Evolutionary conservation across 352 stramenopile genomes (phyloP), one percentile per base, ranked within the genome.

Genomic region (Globisporangium echinulatum): DNA sequence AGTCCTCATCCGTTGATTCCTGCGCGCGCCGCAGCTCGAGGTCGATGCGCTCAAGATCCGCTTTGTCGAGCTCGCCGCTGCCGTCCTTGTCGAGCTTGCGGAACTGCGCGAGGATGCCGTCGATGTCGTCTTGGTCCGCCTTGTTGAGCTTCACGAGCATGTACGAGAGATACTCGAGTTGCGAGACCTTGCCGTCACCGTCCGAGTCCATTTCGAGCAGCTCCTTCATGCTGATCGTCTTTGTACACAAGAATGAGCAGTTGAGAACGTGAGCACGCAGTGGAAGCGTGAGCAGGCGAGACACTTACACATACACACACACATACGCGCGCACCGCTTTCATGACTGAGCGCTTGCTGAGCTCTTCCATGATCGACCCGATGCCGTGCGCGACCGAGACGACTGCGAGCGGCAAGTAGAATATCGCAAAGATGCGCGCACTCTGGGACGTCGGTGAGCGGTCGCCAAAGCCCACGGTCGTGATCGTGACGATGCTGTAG

Each of bases 401-500:
- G 13, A 90, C 81, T 4, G 77, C 70, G n/a, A 86, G 56, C 7
- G 79, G 75, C 7, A 90, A 53, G 56, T 96, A 97, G 38, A 97
- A 79, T 39, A 98, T 90, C 47, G 82, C 78, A 58, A 89, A 96
- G 46, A 96, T 68, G 54, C 82, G 79, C 0, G 73, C 79, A 13
- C 46, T 59, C 43, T 80, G 14, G 7, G 70, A 85, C 43, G 74
- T 82, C n/a, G 90, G 85, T 4, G 66, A 79, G 13, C 90, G 60
- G 67, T 96, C 88, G 3, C 83, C 87, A 67, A 94, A 97, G 36
- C 87, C 88, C 6, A 96, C 76, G 7, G 85, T 97, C 14, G 92
- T 97, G 40, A 98, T 72, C 0, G 89, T 96, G 42, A 97, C 90
- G 52, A 96, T 65, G 13, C 78, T 83, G 70, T 96, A 97, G 60